Conservation (phyloP, 148 eudicot species). For the Spergularia bocconei region DNA sequence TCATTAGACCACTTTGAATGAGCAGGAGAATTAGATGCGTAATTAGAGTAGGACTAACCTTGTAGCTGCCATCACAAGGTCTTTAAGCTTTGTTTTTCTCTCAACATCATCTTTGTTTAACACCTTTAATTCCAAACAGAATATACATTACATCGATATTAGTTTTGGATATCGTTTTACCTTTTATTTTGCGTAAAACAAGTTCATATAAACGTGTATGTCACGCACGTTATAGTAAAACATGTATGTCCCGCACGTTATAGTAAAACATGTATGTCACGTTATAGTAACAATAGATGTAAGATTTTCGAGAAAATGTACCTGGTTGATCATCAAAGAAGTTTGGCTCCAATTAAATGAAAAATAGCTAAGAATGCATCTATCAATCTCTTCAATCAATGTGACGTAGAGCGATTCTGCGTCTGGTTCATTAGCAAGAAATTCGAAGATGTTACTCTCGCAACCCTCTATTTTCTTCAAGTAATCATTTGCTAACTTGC, state of each 20-base stretch:
- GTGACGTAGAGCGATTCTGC: slow-evolving; percentile 54
- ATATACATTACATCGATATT: neutral
- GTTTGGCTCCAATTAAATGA: slow-evolving; percentile 77
- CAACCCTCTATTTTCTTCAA: slow-evolving; percentile 48
- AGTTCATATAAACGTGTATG: too few species aligned
- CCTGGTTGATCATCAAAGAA: slow-evolving; percentile 63
- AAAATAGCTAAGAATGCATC: slow-evolving; percentile 76
- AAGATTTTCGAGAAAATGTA: slow-evolving; percentile 7
- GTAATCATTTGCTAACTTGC: slow-evolving; percentile 62
- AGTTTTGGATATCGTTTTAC: neutral
- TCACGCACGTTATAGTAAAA: too few species aligned
- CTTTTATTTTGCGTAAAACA: too few species aligned
- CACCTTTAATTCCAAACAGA: slow-evolving; percentile 40
- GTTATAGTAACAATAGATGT: too few species aligned
- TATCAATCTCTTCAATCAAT: slow-evolving; percentile 77
- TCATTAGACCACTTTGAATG: too few species aligned
- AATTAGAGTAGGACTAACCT: slow-evolving; percentile 38
- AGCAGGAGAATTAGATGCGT: neutral
- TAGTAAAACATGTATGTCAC: too few species aligned
- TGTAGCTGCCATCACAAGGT: slow-evolving; percentile 71
- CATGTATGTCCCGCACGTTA: too few species aligned
- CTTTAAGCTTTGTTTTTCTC: slow-evolving; percentile 51
- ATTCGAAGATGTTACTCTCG: slow-evolving; percentile 58
- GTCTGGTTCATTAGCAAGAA: slow-evolving; percentile 42
- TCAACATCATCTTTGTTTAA: slow-evolving; percentile 55